Base-by-base conservation (phyloP, 176 grass and related monocot species). In the Saccharum spontaneum region DNA sequence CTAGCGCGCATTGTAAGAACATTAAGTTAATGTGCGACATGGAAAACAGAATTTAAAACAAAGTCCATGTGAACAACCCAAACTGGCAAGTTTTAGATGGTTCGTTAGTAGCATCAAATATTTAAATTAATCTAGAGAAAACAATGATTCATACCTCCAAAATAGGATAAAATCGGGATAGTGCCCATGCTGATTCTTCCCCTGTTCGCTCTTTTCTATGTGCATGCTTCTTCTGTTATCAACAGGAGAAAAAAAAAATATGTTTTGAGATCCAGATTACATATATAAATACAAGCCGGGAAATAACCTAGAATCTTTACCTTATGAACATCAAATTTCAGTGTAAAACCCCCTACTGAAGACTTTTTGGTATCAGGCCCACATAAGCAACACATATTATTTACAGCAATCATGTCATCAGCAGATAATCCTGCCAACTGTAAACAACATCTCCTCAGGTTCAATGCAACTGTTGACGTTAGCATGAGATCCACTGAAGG, bases 401-500 rank as follows among this genome's bases (percentile, higher is more conserved):
- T 94, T 30, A 98, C 88, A 63, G 91, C 91, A 86, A 90, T 95
- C 93, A 94, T 98, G 85, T 98, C 97, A 86, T 98, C 93, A 85
- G 73, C n/a, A 55, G 97, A 95, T 88, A 98, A 85, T 83, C 91
- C 88, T 74, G 97, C 97, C 80, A 98, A 77, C 97, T 98, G 86
- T 73, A n/a, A 87, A 87, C 78, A 86, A 36, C 23, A 74, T 38
- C 17, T 49, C 65, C 61, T 84, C 83, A 54, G 36, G 43, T 79
- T 83, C 67, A 69, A 18, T 3, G 33, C 23, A 18, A 75, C n/a
- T 7, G 57, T 28, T 72, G 41, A 86, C 20, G 18, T 72, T 8
- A 70, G 15, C 38, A 88, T 23, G 23, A 65, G 12, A 71, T 28
- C 45, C 78, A 78, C 48, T 23, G 31, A 18, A 66, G 17, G 11